Base-by-base conservation (phyloP, 306 rosid genomes). In the Chamaecrista fasciculata region DNA sequence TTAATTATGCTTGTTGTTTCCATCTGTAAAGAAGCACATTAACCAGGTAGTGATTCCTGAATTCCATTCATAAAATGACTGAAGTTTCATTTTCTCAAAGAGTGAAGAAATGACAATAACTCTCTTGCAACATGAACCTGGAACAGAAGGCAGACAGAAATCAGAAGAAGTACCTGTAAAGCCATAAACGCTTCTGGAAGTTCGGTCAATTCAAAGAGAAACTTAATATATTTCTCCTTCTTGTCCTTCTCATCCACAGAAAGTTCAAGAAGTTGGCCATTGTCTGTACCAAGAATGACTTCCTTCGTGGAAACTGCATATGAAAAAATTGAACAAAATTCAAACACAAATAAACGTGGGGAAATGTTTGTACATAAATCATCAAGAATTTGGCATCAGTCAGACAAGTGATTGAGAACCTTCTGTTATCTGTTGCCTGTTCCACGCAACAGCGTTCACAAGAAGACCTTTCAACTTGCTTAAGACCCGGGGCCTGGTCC, bases 161-260 rank as follows among this genome's bases (percentile, higher is more conserved):
- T 49, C 34, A 50, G 56, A 58, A 56, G 70, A 72, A 46, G 59
- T 68, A 87, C 98, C 86, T 90, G 97, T 76, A 90, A 86, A 67
- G 82, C 91, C 97, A 83, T 93, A 76, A 90, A 85, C 73, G 96
- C 92, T 82, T 88, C 94, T 1, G 95, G 86, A 73, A 90, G 90
- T 74, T 90, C 97, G 8, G 59, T 12, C 67, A 94, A 75, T 52
- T 94, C 89, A 48, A 82, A 88, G 51, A 88, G 86, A 83, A 84
- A 81, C 71, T 88, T 88, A 9, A 94, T 71, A 74, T 90, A 85
- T 79, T 94, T 94, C 87, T 94, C 98, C 88, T 76, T 90, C 84
- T 90, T 90, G 75, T 94, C 97, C 86, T 86, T 94, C 84, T 94
- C 97, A 16, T 94, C 97, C 73, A 94, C 98, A n/a, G 84, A 69